Evolutionary conservation across 345 rosid genomes (phyloP).

Genomic region (Euphorbia pulcherrima): DNA sequence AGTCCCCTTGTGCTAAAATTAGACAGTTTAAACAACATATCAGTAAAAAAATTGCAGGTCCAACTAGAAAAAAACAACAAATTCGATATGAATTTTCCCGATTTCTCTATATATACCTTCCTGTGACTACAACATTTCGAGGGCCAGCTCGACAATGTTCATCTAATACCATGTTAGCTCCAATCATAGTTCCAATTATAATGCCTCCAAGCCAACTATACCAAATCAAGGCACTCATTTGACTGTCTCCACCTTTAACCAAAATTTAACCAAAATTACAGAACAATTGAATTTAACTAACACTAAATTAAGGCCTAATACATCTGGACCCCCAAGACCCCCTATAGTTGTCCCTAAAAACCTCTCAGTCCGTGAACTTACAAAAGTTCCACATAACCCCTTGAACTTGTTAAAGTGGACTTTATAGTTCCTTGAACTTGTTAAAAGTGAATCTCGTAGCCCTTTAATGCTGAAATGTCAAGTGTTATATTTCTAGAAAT

Average conservation of each 20-base stretch:
- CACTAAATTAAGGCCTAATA: not conserved
- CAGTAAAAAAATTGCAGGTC: not conserved
- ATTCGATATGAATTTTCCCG: not conserved
- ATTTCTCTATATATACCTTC: constrained; percentile 52
- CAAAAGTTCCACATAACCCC: too few relatives aligned
- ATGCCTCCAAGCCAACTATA: constrained; percentile 98
- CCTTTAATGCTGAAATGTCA: too few relatives aligned
- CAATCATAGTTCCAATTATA: constrained; percentile 90
- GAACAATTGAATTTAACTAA: constrained; percentile 19
- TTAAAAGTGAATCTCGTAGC: too few relatives aligned
- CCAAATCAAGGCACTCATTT: constrained; percentile 81
- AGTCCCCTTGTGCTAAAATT: constrained; percentile 76
- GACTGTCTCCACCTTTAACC: constrained; percentile 70
- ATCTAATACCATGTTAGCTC: constrained; percentile 86
- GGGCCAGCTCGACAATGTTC: constrained; percentile 95
- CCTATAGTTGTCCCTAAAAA: too few relatives aligned
- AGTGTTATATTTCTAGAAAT: too few relatives aligned
- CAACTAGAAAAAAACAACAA: constrained; percentile 5
- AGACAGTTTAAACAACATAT: constrained; percentile 19
- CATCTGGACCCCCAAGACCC: too few relatives aligned
- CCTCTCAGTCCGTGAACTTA: too few relatives aligned
- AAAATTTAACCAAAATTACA: constrained; percentile 19
- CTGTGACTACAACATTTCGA: constrained; percentile 86
- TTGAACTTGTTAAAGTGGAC: too few relatives aligned
- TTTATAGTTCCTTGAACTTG: too few relatives aligned